These are phyloP conservation scores for Fusarium concolor DNA, from an alignment of 2,329 filamentous ascomycete species.

Conservation along the genomic window DNA sequence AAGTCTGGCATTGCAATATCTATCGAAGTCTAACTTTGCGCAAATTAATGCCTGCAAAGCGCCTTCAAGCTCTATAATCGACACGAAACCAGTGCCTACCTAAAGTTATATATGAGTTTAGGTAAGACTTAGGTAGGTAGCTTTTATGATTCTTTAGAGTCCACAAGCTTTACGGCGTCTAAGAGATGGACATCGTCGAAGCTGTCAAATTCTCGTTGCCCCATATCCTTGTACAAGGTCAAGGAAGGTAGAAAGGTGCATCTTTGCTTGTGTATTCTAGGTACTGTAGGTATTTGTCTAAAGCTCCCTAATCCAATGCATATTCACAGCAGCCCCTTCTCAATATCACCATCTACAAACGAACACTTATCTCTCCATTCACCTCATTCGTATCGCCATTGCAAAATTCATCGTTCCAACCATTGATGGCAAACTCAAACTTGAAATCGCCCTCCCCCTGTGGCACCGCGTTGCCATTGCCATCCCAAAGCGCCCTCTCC, in stretches of 20 bases:
- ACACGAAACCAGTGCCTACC: background rate
- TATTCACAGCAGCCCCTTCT: background rate
- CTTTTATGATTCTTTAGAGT: too few relatives aligned
- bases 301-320: background rate
- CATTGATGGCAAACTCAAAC: constrained; percentile 68
- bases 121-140: too few relatives aligned
- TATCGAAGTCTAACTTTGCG: background rate
- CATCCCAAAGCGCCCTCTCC: constrained; percentile 71
- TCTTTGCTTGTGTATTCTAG: background rate
- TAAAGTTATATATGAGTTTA: too few relatives aligned
- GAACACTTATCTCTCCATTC: constrained; percentile 14
- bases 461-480: constrained; percentile 64
- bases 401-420: constrained; percentile 55
- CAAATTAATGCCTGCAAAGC: background rate
- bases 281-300: background rate
- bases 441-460: constrained; percentile 66
- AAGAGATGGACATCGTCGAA: too few relatives aligned
- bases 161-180: too few relatives aligned
- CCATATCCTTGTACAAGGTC: too few relatives aligned
- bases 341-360: background rate
- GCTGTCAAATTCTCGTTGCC: too few relatives aligned
- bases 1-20: background rate
- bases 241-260: background rate
- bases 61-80: background rate
- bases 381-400: background rate